phyloP scores from a whole-genome alignment of 2,329 filamentous ascomycete species.

The Verticillium nonalfalfae region DNA sequence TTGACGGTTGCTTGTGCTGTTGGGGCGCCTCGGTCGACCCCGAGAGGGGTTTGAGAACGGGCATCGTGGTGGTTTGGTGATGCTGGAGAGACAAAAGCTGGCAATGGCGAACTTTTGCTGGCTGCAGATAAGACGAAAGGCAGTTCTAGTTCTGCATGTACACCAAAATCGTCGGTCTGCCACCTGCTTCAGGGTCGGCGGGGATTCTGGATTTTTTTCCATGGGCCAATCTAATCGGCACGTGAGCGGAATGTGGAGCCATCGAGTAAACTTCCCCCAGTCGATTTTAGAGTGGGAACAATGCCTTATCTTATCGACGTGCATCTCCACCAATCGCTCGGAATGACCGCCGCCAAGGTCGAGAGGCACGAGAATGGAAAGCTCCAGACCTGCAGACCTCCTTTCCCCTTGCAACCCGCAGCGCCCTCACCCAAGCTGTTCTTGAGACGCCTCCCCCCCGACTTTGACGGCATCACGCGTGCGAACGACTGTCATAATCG shows the following conservation, averaged over 20 bases:
- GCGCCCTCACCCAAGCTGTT: not conserved
- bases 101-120: not conserved
- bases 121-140: not conserved
- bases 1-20: constrained; percentile 80
- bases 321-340: not conserved
- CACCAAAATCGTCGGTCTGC: not conserved
- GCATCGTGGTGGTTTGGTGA: constrained; percentile 33
- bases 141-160: not conserved
- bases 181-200: not conserved
- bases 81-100: no score
- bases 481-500: not conserved
- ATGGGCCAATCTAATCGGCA: not conserved
- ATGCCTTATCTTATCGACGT: not conserved
- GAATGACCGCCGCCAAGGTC: constrained; percentile 14
- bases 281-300: not conserved
- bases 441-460: not conserved
- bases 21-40: constrained; percentile 58
- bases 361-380: constrained; percentile 2
- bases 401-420: constrained; percentile 6
- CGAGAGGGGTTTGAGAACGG: constrained; percentile 41
- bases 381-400: constrained; percentile 4
- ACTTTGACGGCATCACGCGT: not conserved
- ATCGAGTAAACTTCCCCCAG: no score
- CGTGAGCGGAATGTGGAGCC: not conserved
- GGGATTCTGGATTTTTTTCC: not conserved